Evolutionary conservation across 306 rosid genomes (phyloP).

Genomic region (Prosopis cineraria): DNA sequence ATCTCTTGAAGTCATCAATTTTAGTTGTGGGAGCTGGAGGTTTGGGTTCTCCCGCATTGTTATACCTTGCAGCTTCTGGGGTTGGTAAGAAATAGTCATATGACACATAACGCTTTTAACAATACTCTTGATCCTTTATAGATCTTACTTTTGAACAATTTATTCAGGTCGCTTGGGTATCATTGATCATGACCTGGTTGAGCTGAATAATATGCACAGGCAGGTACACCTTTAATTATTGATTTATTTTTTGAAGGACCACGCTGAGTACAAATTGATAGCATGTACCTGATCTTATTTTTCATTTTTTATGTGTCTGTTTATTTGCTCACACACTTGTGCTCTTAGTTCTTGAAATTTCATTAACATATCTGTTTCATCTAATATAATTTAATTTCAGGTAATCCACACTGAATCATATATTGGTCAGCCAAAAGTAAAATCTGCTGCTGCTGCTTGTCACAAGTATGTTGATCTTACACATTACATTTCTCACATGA

Average conservation of each 20-base stretch:
- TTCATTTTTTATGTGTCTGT: not conserved
- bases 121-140: not conserved
- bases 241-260: not conserved
- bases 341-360: not conserved
- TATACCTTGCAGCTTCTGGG: conserved; percentile 90
- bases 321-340: not conserved
- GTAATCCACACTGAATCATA: conserved; percentile 83
- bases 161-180: conserved; percentile 76
- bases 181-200: conserved; percentile 92
- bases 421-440: conserved; percentile 91
- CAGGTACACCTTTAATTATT: conserved; percentile 56
- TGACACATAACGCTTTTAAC: not conserved
- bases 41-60: conserved; percentile 88
- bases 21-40: conserved; percentile 98
- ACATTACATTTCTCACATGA: not conserved
- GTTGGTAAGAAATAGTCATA: conserved; percentile 54
- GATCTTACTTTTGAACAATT: conserved; percentile 35
- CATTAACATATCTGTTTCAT: not conserved
- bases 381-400: conserved; percentile 42
- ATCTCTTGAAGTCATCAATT: conserved; percentile 74
- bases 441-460: conserved; percentile 89
- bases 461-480: conserved; percentile 55
- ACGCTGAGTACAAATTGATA: not conserved
- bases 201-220: conserved; percentile 95
- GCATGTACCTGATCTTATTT: not conserved